Evolutionary conservation across 306 rosid genomes (phyloP).

Genomic region (Lathyrus tuberosus): DNA sequence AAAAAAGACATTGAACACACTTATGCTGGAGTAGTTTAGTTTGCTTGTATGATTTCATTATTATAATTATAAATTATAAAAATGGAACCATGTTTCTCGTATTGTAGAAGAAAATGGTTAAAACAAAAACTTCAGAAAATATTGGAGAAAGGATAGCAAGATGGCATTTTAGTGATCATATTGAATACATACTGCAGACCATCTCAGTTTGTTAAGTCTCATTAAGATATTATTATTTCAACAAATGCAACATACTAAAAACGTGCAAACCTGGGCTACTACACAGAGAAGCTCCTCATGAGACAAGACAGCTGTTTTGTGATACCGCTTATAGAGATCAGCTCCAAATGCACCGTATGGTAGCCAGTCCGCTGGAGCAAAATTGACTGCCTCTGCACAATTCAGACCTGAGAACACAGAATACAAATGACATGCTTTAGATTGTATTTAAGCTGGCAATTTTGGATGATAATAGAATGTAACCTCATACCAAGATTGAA

Average conservation of each 20-base stretch:
- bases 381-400: slow-evolving; percentile 99
- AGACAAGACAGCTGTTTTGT: slow-evolving; percentile 86
- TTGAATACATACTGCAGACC: slow-evolving; percentile 13
- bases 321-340: slow-evolving; percentile 83
- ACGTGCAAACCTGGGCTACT: slow-evolving; percentile 73
- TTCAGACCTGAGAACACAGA: slow-evolving; percentile 71
- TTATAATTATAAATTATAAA: not conserved
- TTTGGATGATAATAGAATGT: slow-evolving; percentile 38
- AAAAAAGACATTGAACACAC: slow-evolving; percentile 7
- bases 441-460: slow-evolving; percentile 32
- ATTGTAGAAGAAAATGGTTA: slow-evolving; percentile 1
- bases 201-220: slow-evolving; percentile 24
- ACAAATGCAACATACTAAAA: slow-evolving; percentile 27
- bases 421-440: slow-evolving; percentile 26
- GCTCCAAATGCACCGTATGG: slow-evolving; percentile 96
- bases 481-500: slow-evolving; percentile 80
- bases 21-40: slow-evolving; percentile 16
- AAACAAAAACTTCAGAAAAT: slow-evolving; percentile 23
- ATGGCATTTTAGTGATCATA: slow-evolving; percentile 8
- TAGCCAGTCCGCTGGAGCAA: slow-evolving; percentile 99
- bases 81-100: not conserved
- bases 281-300: slow-evolving; percentile 97
- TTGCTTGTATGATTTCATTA: slow-evolving; percentile 10
- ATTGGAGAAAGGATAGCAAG: slow-evolving; percentile 1
- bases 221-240: slow-evolving; percentile 20